A percentile compares a stretch with the other conserved stretches of the same genome.
These are phyloP conservation scores for Helminthosporium solani DNA, from an alignment of 2,329 filamentous ascomycete genomes.

Conservation along the genomic window DNA sequence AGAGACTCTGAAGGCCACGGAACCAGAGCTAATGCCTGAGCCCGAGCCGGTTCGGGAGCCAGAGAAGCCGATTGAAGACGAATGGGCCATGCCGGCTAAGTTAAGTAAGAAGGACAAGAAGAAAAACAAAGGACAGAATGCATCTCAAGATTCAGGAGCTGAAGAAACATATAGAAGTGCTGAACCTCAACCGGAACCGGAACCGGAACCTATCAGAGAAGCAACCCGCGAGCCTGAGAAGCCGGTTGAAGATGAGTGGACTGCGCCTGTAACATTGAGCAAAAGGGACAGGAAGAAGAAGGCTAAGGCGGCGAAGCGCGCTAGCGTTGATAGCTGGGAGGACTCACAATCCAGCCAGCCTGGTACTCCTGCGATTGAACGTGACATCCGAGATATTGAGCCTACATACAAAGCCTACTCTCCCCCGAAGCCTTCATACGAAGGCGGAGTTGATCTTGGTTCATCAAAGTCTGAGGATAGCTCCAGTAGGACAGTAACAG, in stretches of 20 bases:
- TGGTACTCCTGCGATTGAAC: slow-evolving; percentile 30
- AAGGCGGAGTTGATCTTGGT: slow-evolving; percentile 9
- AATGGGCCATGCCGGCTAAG: slow-evolving; percentile 15
- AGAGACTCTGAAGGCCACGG: background rate
- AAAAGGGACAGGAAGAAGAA: slow-evolving; percentile 44
- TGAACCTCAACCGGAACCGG: slow-evolving; percentile 3
- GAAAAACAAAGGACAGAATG: slow-evolving; percentile 7
- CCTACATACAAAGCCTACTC: slow-evolving; percentile 7
- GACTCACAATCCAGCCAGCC: slow-evolving; percentile 27
- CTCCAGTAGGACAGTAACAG: slow-evolving; percentile 17
- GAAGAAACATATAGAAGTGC: background rate
- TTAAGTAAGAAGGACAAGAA: slow-evolving; percentile 28
- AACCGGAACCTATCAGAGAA: slow-evolving; percentile 17
- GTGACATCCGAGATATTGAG: slow-evolving; percentile 25
- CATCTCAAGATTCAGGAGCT: background rate
- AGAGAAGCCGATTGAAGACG: slow-evolving; percentile 32
- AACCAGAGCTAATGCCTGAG: slow-evolving; percentile 5
- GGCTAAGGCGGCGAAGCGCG: slow-evolving; percentile 34
- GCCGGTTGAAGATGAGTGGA: slow-evolving; percentile 21
- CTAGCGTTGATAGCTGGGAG: slow-evolving; percentile 32
- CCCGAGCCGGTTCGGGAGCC: slow-evolving; percentile 8
- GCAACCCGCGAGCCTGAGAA: slow-evolving; percentile 33
- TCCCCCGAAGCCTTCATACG: slow-evolving; percentile 5
- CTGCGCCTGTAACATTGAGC: slow-evolving; percentile 30
- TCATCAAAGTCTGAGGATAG: slow-evolving; percentile 11